Percentiles rank a stretch among this genome's conserved stretches.
Conservation (phyloP, 2,329 filamentous ascomycete species). For the Monosporascus sp. region DNA sequence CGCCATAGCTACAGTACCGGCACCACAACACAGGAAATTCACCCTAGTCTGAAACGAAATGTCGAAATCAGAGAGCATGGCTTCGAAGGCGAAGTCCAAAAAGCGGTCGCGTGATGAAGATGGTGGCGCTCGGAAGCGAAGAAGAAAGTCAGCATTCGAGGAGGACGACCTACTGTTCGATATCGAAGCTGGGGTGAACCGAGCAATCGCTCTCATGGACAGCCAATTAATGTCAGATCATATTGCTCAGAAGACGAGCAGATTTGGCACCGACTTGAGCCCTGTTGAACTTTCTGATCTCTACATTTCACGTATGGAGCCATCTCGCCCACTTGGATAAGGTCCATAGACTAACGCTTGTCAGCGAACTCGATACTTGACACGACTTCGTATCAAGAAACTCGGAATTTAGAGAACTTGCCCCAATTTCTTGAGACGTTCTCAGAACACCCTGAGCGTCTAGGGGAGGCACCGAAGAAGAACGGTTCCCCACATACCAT, state of each 20-base stretch:
- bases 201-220: conserved; percentile 76
- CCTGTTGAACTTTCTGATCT: conserved; percentile 79
- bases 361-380: conserved; percentile 71
- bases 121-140: conserved; percentile 43
- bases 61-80: conserved; percentile 11
- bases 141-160: conserved; percentile 51
- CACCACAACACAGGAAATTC: not conserved
- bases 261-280: conserved; percentile 76
- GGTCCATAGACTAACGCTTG: not conserved
- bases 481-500: conserved; percentile 79
- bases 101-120: conserved; percentile 53
- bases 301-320: conserved; percentile 63
- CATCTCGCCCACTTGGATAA: conserved; percentile 7
- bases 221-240: conserved; percentile 78
- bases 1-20: no score
- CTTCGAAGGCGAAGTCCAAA: conserved; percentile 31
- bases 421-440: conserved; percentile 72
- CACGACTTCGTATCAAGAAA: conserved; percentile 66
- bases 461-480: conserved; percentile 61
- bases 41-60: conserved; percentile 3
- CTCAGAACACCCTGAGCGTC: conserved; percentile 48
- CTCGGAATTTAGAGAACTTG: conserved; percentile 65
- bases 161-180: conserved; percentile 54
- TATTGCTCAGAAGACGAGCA: conserved; percentile 69
- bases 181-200: conserved; percentile 70